Evolutionary conservation across 176 grass and related monocot species (phyloP).

Genomic region (Hordeum vulgare): DNA sequence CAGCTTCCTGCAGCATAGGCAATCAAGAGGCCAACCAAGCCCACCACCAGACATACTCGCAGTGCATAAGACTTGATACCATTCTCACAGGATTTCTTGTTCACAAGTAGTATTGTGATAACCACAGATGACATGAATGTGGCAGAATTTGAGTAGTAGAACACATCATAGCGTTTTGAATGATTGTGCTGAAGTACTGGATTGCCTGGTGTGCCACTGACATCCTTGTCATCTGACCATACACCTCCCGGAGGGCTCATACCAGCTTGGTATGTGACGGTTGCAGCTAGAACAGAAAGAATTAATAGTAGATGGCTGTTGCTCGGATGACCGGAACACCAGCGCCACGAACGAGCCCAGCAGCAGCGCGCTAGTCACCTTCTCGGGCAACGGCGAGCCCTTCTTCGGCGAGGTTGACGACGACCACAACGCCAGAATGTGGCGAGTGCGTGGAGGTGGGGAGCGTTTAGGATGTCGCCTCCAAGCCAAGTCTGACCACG

Average conservation of each 20-base stretch:
- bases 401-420: no score
- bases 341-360: no score
- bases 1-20: slow-evolving; percentile 35
- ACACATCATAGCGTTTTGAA: slow-evolving; percentile 17
- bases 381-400: no score
- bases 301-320: slow-evolving; percentile 30
- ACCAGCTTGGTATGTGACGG: slow-evolving; percentile 31
- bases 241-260: slow-evolving; percentile 28
- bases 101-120: slow-evolving; percentile 25
- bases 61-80: slow-evolving; percentile 39
- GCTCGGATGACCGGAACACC: no score
- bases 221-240: slow-evolving; percentile 14
- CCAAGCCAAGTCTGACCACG: no score
- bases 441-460: no score
- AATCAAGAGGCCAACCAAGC: slow-evolving; percentile 25
- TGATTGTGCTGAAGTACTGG: slow-evolving; percentile 29
- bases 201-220: neutral
- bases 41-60: slow-evolving; percentile 23
- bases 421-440: no score
- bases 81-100: slow-evolving; percentile 29
- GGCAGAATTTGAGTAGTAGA: slow-evolving; percentile 38
- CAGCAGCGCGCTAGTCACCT: no score
- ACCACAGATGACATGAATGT: slow-evolving; percentile 35
- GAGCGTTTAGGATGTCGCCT: no score
- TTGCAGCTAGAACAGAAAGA: slow-evolving; percentile 30